Evolutionary conservation across 129 eudicot species (phyloP).

Genomic region (Helianthus annuus): HanXRQr2.0-SUNRISE NC_035449.2:4495193-4495692

Average conservation of each 20-base stretch:
- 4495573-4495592: conserved; percentile 87
- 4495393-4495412: conserved; percentile 80
- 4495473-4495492: conserved; percentile 87
- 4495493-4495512: conserved; percentile 78
- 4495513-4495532: conserved; percentile 89
- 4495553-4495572: conserved; percentile 87
- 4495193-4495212: too few relatives aligned
- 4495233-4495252: too few relatives aligned
- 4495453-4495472: conserved; percentile 85
- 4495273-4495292: too few relatives aligned
- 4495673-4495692: not conserved
- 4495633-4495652: conserved; percentile 38
- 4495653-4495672: not conserved
- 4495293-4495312: too few relatives aligned
- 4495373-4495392: conserved; percentile 49
- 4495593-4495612: conserved; percentile 85
- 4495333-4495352: not conserved
- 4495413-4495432: conserved; percentile 57
- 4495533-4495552: conserved; percentile 72
- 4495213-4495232: too few relatives aligned
- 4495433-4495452: conserved; percentile 89
- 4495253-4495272: too few relatives aligned
- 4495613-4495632: conserved; percentile 90
- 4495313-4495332: too few relatives aligned
- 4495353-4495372: not conserved